A percentile compares a stretch with the other conserved stretches of the same genome.
These are phyloP conservation scores for Penicillium sp. DNA, from an alignment of 2,329 filamentous ascomycete species.

Conservation along the genomic window DNA sequence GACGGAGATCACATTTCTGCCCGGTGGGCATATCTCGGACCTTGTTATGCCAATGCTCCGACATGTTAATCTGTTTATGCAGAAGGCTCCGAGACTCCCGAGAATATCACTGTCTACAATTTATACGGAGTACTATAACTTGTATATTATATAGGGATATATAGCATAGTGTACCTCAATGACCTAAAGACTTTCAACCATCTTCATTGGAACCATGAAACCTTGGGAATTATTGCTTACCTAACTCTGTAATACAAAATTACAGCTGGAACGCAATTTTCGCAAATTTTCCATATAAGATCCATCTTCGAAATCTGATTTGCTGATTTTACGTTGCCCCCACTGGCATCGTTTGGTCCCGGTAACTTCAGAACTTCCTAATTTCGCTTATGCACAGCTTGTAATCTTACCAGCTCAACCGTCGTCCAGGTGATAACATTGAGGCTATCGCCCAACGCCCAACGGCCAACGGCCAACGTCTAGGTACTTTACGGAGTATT, in stretches of 20 bases:
- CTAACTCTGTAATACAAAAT: background rate
- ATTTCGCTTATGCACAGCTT: slow-evolving; percentile 31
- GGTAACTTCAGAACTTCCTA: slow-evolving; percentile 23
- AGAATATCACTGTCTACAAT: background rate
- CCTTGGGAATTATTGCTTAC: background rate
- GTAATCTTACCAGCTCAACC: slow-evolving; percentile 14
- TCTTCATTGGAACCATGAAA: no score
- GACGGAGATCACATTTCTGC: slow-evolving; percentile 20
- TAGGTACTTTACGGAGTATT: background rate
- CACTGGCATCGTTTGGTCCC: slow-evolving; percentile 7
- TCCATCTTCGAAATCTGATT: slow-evolving; percentile 20
- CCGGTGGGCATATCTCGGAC: slow-evolving; percentile 6
- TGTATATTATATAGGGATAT: background rate
- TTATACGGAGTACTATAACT: background rate
- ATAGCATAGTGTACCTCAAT: background rate
- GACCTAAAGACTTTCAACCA: background rate
- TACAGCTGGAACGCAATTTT: slow-evolving; percentile 3
- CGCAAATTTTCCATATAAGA: slow-evolving; percentile 17
- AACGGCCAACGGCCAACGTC: background rate
- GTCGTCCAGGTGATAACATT: slow-evolving; percentile 6
- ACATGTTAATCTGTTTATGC: background rate
- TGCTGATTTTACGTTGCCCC: slow-evolving; percentile 11
- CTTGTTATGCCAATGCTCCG: slow-evolving; percentile 3
- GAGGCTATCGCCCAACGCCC: background rate
- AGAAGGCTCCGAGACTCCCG: background rate